phyloP scores from a whole-genome alignment of 1,139 yeast species.

The Blastobotrys elegans region DNA sequence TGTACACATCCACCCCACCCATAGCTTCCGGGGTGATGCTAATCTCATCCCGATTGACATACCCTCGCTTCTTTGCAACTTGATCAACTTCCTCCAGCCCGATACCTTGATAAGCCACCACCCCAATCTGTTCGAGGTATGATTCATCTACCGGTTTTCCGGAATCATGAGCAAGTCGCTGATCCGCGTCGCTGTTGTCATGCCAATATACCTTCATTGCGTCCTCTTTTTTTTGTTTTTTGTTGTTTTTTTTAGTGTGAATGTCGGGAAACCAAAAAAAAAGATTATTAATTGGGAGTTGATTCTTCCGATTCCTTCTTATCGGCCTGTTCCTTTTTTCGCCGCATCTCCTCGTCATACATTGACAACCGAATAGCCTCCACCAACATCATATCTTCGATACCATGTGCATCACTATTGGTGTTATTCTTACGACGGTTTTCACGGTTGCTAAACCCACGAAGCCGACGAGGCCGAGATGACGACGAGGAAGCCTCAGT shows the following conservation, averaged over 20 bases:
- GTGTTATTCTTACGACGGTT: not conserved
- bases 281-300: not conserved
- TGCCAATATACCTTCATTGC: constrained; percentile 59
- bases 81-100: constrained; percentile 54
- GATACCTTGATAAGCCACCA: constrained; percentile 54
- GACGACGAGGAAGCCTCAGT: too few species aligned
- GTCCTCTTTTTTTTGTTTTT: not conserved
- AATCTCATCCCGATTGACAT: constrained; percentile 76
- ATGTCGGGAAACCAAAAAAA: not conserved
- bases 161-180: constrained; percentile 66
- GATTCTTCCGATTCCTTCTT: constrained; percentile 1
- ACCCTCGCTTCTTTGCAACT: constrained; percentile 63
- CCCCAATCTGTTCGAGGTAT: constrained; percentile 59
- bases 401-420: constrained; percentile 28
- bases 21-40: constrained; percentile 56
- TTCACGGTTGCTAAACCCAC: constrained; percentile 7
- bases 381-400: constrained; percentile 78
- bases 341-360: constrained; percentile 15
- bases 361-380: constrained; percentile 63
- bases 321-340: constrained; percentile 12
- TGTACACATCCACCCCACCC: constrained; percentile 60
- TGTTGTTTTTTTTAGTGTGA: not conserved
- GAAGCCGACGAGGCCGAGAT: constrained; percentile 9
- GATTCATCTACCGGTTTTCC: constrained; percentile 52
- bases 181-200: constrained; percentile 51